Evolutionary conservation across 768 basidiomycete species (phyloP).

Genomic region (Boletus rubroflammeus): DNA sequence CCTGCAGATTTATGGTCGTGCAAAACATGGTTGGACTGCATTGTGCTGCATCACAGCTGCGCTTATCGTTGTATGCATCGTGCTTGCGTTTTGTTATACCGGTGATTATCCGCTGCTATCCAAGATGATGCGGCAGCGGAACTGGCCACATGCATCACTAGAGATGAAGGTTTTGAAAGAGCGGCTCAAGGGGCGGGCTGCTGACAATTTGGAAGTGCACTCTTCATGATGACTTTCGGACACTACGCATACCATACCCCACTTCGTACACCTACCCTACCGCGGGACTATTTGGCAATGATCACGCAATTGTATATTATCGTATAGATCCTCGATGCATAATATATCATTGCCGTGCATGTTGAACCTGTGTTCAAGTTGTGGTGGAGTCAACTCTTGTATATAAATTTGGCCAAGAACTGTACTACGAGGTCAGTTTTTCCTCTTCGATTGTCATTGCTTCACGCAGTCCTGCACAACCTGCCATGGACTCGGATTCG

Average conservation of each 20-base stretch:
- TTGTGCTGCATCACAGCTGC: constrained; percentile 48
- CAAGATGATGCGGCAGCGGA: constrained; percentile 23
- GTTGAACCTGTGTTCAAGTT: neutral
- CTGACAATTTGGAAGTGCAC: neutral
- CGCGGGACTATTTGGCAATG: constrained; percentile 9
- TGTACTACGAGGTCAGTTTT: neutral
- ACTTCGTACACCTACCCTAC: neutral
- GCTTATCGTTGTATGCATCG: constrained; percentile 37
- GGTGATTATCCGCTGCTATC: constrained; percentile 44
- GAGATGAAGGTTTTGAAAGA: constrained; percentile 10
- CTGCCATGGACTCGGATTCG: constrained; percentile 21
- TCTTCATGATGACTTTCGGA: constrained; percentile 7
- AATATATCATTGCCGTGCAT: constrained; percentile 6
- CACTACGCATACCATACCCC: neutral
- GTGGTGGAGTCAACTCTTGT: neutral
- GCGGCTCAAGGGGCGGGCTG: neutral
- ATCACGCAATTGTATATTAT: constrained; percentile 12
- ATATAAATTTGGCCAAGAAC: neutral
- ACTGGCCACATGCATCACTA: constrained; percentile 7
- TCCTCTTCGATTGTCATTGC: neutral
- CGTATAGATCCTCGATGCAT: constrained; percentile 5
- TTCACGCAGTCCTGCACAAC: constrained; percentile 2
- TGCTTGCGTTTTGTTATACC: constrained; percentile 44
- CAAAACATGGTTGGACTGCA: constrained; percentile 55
- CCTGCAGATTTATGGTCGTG: constrained; percentile 55